These are phyloP conservation scores for Paramecium tetraurelia DNA, from an alignment of 73 alveolate species.

Conservation along the genomic window DNA sequence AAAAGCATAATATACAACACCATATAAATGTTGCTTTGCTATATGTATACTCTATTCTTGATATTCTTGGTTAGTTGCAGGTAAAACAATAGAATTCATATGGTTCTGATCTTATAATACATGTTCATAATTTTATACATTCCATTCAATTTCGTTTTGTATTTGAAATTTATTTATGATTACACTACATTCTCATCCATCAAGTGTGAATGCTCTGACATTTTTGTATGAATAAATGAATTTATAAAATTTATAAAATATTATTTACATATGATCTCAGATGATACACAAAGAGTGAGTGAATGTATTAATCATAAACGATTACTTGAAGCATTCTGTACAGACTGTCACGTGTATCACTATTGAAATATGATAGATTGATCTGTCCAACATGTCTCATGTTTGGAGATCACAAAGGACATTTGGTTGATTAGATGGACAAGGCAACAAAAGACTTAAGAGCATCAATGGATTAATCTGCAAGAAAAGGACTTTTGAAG, in stretches of 20 bases:
- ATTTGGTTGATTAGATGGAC: slow-evolving; percentile 46
- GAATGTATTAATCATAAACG: slow-evolving; percentile 10
- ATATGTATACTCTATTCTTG: not conserved
- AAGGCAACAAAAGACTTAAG: slow-evolving; percentile 45
- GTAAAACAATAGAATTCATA: slow-evolving; percentile 35
- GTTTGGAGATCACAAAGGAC: slow-evolving; percentile 61
- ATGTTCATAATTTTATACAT: not conserved
- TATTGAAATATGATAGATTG: not conserved
- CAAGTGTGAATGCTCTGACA: not conserved
- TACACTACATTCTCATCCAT: not conserved
- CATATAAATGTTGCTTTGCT: slow-evolving; percentile 35
- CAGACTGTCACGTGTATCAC: not conserved
- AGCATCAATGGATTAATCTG: not conserved
- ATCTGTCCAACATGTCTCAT: slow-evolving; percentile 59
- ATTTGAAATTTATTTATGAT: not conserved
- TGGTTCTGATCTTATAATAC: not conserved
- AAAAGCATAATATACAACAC: slow-evolving; percentile 23
- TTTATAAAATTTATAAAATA: not conserved
- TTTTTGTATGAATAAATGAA: not conserved
- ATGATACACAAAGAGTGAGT: not conserved
- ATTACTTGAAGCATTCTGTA: slow-evolving; percentile 2
- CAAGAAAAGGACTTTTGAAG: slow-evolving; percentile 6
- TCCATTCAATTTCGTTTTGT: slow-evolving; percentile 26
- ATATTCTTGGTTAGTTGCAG: not conserved
- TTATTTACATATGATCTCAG: not conserved